phyloP scores from a whole-genome alignment of 2,329 filamentous ascomycete genomes.

The Cladobotryum protrusum region DNA sequence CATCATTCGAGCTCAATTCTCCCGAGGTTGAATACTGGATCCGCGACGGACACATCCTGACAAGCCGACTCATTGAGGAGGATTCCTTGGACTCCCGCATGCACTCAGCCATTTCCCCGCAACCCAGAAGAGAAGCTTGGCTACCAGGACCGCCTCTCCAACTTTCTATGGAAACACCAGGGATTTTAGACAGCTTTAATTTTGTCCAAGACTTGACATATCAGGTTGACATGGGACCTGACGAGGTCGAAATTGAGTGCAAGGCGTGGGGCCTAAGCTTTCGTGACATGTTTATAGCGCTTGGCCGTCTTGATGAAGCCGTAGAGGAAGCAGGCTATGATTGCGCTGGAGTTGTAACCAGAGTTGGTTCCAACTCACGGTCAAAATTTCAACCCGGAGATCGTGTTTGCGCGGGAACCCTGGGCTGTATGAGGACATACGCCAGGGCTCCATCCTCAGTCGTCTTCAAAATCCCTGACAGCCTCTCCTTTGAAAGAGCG shows the following conservation, averaged over 20 bases:
- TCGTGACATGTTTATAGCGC: conserved; percentile 14
- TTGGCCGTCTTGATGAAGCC: conserved; percentile 5
- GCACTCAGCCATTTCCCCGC: no score
- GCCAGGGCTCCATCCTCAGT: no score
- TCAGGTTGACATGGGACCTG: conserved; percentile 2
- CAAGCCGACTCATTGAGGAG: no score
- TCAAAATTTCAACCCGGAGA: conserved; percentile 15
- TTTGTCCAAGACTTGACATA: conserved; percentile 15
- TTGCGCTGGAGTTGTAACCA: conserved; percentile 18
- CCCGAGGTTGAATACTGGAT: no score
- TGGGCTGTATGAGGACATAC: background rate
- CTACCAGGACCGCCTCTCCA: conserved; percentile 14
- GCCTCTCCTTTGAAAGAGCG: background rate
- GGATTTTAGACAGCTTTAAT: conserved; percentile 20
- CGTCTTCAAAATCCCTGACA: background rate
- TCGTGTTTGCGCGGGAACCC: background rate
- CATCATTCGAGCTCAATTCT: no score
- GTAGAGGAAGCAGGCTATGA: conserved; percentile 14
- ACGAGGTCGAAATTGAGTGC: conserved; percentile 20
- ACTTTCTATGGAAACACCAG: conserved; percentile 17
- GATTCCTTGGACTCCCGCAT: no score
- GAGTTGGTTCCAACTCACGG: conserved; percentile 16
- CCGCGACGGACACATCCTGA: no score
- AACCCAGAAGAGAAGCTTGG: background rate
- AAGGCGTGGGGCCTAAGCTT: conserved; percentile 18